These are phyloP conservation scores for Suillus hirtellus DNA, from an alignment of 768 basidiomycete species.

Conservation along the genomic window DNA sequence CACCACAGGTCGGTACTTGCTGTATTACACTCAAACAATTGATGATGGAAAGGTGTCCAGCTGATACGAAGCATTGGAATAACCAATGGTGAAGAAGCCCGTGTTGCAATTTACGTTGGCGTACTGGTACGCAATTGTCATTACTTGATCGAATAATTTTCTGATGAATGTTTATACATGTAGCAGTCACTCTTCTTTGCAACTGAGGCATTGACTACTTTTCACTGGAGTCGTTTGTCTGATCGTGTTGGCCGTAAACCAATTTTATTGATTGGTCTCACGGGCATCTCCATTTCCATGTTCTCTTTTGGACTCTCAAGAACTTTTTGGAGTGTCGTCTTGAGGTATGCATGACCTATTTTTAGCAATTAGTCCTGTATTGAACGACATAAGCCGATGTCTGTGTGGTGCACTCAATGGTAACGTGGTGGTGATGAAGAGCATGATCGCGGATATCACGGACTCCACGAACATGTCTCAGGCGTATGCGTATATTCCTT, in stretches of 20 bases:
- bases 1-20: constrained; percentile 50
- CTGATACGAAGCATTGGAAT: constrained; percentile 21
- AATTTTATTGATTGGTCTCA: constrained; percentile 40
- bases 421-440: constrained; percentile 45
- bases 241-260: constrained; percentile 44
- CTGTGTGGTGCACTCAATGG: constrained; percentile 48
- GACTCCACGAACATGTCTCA: constrained; percentile 18
- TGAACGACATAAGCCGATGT: constrained; percentile 30
- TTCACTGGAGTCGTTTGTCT: constrained; percentile 45
- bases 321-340: constrained; percentile 38
- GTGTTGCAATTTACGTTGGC: constrained; percentile 44
- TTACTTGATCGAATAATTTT: not conserved
- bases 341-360: constrained; percentile 28
- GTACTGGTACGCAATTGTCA: constrained; percentile 32
- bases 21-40: constrained; percentile 1
- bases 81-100: constrained; percentile 40
- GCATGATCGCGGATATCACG: constrained; percentile 41
- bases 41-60: constrained; percentile 3
- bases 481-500: constrained; percentile 60
- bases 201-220: constrained; percentile 41
- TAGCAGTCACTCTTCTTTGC: constrained; percentile 47
- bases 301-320: constrained; percentile 42
- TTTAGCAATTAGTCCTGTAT: not conserved
- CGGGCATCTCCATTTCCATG: constrained; percentile 43
- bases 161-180: constrained; percentile 33